Evolutionary conservation across 2,329 filamentous ascomycete species (phyloP).

Genomic region (Cercospora sp.): DNA sequence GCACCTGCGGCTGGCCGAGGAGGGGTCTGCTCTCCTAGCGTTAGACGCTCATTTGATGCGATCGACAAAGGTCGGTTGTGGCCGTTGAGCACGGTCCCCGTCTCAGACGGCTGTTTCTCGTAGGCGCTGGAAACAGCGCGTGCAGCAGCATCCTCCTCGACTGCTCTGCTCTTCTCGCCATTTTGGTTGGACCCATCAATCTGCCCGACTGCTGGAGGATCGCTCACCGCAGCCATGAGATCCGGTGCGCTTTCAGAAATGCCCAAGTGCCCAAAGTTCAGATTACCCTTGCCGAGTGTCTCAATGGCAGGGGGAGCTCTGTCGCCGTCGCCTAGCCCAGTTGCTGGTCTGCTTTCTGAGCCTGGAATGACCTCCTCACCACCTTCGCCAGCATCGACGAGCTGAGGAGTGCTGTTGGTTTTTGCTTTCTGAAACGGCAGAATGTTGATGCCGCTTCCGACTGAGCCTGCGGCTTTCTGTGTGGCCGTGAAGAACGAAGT

Average conservation of each 20-base stretch:
- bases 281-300: conserved; percentile 82
- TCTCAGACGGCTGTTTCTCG: conserved; percentile 42
- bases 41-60: conserved; percentile 40
- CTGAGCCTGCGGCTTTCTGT: conserved; percentile 79
- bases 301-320: conserved; percentile 70
- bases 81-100: conserved; percentile 38
- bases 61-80: conserved; percentile 42
- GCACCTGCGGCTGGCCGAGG: conserved; percentile 60
- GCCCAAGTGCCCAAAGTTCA: conserved; percentile 86
- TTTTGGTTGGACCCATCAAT: conserved; percentile 28
- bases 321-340: conserved; percentile 56
- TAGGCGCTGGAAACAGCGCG: conserved; percentile 64
- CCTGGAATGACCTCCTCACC: conserved; percentile 47
- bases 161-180: conserved; percentile 57
- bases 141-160: conserved; percentile 60
- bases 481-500: conserved; percentile 90
- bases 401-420: conserved; percentile 30
- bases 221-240: conserved; percentile 54
- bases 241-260: conserved; percentile 62
- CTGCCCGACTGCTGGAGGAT: conserved; percentile 6
- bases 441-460: conserved; percentile 70
- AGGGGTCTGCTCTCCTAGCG: conserved; percentile 62
- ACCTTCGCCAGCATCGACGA: conserved; percentile 24
- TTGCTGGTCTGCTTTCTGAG: conserved; percentile 28
- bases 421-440: conserved; percentile 52